Evolutionary conservation across 169 alveolate genomes (phyloP), one percentile per base, ranked within the genome.

Genomic region (Cystoisospora suis): DNA sequence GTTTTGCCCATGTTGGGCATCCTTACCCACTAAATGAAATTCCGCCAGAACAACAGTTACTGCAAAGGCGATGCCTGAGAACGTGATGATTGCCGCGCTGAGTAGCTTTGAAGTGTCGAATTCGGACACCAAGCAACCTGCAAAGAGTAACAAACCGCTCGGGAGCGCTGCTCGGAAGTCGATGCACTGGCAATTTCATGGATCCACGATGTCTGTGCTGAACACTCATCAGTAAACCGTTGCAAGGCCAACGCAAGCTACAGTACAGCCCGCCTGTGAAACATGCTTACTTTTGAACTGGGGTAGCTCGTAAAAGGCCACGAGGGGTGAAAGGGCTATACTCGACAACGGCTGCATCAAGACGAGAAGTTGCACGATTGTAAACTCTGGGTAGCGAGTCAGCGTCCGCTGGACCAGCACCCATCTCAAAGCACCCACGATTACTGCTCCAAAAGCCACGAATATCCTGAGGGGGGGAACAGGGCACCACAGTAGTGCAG

Each of bases 41-140:
- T 83, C 90, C 88, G 90, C n/a, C 29, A 83, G 36, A 27, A 83
- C 90, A 20, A 83, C 59, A 2, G 36, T 38, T 32, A 83, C 58
- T n/a, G 90, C 90, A 23, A 83, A 34, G 32, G 2, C 65, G 36
- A 61, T 45, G 77, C 77, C 77, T 65, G 42, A 65, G 5, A 44
- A 36, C 40, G 77, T 65, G 5, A 65, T 44, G 40, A 65, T 44
- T 5, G 77, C 77, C 36, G 77, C 77, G n/a, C 45, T 44, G 77
- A 65, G 34, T n/a, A 65, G 77, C n/a, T n/a, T 65, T 65, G 77
- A 65, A 23, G 77, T 36, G 15, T 65, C 77, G n/a, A 65, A 65
- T 12, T 0, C 36, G n/a, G n/a, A 36, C 34, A 44, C 77, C 1
- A 65, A 44, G 34, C 45, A 65, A 65, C 40, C 77, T 65, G n/a